Percentiles rank a stretch among this genome's conserved stretches.
Evolutionary conservation across 192 early-diverging fungal species (phyloP).

Genomic region (Coemansia guatemalensis): DNA sequence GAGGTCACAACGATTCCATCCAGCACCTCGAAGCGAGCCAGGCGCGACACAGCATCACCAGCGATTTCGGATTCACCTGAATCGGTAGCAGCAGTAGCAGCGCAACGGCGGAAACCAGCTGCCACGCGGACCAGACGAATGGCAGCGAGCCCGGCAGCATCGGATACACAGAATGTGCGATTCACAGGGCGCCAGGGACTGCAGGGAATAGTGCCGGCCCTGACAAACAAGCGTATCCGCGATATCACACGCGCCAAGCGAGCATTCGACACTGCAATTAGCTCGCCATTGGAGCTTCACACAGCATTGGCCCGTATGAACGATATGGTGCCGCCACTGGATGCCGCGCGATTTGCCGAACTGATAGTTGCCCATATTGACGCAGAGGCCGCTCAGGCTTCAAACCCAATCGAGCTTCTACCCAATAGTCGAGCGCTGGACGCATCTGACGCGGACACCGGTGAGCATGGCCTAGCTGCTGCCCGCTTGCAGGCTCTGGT

Average conservation of each 20-base stretch:
- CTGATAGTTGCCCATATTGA: slow-evolving; percentile 14
- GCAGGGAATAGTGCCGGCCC: slow-evolving; percentile 1
- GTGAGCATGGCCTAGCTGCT: slow-evolving; percentile 5
- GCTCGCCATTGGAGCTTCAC: slow-evolving; percentile 14
- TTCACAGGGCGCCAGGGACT: background rate
- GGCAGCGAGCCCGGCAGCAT: background rate
- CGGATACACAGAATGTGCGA: background rate
- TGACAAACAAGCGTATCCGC: slow-evolving; percentile 14
- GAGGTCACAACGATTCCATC: background rate
- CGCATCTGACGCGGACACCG: background rate
- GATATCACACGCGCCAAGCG: slow-evolving; percentile 11
- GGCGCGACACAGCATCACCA: background rate
- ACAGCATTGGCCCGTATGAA: slow-evolving; percentile 7
- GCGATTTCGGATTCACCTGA: background rate
- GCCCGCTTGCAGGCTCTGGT: slow-evolving; percentile 1
- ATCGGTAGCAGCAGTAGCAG: background rate
- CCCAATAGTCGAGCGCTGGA: slow-evolving; percentile 5
- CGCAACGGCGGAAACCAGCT: slow-evolving; percentile 1
- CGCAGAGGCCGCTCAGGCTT: slow-evolving; percentile 3
- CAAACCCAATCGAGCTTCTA: background rate
- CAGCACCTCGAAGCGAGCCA: background rate
- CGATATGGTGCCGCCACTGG: slow-evolving; percentile 11
- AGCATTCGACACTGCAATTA: background rate
- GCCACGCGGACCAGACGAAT: background rate
- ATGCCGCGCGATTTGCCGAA: slow-evolving; percentile 11